These are phyloP conservation scores for Sarocladium brachiariae DNA, from an alignment of 2,329 filamentous ascomycete species.

Conservation along the genomic window DNA sequence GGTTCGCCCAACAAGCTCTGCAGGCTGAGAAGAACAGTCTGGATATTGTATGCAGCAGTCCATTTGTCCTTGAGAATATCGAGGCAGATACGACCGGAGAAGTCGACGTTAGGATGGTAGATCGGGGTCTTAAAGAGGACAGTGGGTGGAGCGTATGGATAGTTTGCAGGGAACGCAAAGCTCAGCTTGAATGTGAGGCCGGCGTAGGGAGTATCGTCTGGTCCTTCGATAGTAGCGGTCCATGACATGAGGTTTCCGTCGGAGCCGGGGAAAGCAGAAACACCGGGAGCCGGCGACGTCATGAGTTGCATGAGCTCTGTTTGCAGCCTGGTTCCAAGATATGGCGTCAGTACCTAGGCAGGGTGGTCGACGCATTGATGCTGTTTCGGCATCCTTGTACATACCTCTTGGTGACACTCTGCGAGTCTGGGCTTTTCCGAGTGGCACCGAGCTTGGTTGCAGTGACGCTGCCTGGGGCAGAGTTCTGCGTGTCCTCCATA, in stretches of 20 bases:
- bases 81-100: constrained; percentile 91
- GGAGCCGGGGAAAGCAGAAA: constrained; percentile 88
- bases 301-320: constrained; percentile 98
- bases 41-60: constrained; percentile 95
- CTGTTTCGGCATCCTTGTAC: constrained; percentile 11
- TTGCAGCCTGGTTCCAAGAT: constrained; percentile 63
- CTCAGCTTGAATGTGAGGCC: constrained; percentile 85
- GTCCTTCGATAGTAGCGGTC: constrained; percentile 90
- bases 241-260: constrained; percentile 88
- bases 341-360: not conserved
- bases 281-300: constrained; percentile 86
- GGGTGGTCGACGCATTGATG: not conserved
- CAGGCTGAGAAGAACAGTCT: constrained; percentile 84
- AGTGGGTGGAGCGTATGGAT: constrained; percentile 84
- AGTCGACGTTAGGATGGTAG: constrained; percentile 98
- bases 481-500: constrained; percentile 57
- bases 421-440: constrained; percentile 56
- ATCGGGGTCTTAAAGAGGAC: constrained; percentile 98
- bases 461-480: constrained; percentile 55
- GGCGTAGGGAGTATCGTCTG: constrained; percentile 85
- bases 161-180: constrained; percentile 85
- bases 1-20: constrained; percentile 95
- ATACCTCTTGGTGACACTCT: constrained; percentile 74
- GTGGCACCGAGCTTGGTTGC: constrained; percentile 53
- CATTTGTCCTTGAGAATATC: constrained; percentile 99